phyloP scores from a whole-genome alignment of 2,329 filamentous ascomycete species.

The Colletotrichum sp. region DNA sequence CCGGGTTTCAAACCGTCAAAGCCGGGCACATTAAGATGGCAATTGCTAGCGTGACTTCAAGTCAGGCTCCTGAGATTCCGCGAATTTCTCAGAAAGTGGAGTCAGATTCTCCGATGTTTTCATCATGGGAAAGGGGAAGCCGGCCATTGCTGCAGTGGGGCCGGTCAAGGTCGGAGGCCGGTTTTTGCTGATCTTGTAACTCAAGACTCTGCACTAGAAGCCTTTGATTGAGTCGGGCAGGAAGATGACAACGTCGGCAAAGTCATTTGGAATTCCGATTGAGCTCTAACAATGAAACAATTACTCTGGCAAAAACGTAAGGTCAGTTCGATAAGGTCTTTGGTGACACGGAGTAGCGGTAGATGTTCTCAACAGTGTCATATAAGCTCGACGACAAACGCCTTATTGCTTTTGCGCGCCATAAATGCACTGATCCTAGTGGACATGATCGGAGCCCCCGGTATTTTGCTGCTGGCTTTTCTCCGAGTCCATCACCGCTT shows the following conservation, averaged over 20 bases:
- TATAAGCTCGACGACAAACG: not conserved
- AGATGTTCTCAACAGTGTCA: not conserved
- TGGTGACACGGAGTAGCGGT: not conserved
- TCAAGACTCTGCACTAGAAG: not conserved
- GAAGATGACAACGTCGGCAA: not conserved
- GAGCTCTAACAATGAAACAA: not conserved
- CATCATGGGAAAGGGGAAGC: not conserved
- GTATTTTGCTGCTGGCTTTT: not conserved
- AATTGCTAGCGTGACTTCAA: not conserved
- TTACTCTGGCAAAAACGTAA: not conserved
- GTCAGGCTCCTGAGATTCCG: rapidly evolving
- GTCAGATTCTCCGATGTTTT: rapidly evolving
- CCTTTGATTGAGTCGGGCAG: not conserved
- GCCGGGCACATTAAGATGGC: not conserved
- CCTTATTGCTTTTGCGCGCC: not conserved
- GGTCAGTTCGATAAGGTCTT: not conserved
- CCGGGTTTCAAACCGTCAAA: not conserved
- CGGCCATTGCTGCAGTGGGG: not conserved
- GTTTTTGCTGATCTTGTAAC: not conserved
- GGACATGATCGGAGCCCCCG: not conserved
- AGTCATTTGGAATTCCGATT: rapidly evolving
- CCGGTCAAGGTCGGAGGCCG: not conserved
- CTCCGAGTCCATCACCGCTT: not conserved
- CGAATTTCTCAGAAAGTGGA: not conserved
- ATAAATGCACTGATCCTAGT: not conserved